Base-by-base conservation (phyloP, 2,329 filamentous ascomycete species). In the Cordyceps tenuipes region DNA sequence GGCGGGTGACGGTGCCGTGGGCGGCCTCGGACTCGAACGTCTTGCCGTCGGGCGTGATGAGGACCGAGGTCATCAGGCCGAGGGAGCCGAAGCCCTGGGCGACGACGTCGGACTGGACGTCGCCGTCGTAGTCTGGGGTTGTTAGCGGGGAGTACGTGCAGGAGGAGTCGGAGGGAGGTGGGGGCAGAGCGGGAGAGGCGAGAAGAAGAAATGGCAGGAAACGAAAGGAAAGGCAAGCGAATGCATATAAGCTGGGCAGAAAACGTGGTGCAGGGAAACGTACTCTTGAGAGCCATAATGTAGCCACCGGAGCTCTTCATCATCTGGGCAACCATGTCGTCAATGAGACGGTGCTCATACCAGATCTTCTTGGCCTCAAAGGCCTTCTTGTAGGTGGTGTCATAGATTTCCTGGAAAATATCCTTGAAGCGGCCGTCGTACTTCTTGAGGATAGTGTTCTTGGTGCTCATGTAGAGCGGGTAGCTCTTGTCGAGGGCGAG, bases 261-360 rank as follows among this genome's bases (percentile, higher is more conserved):
- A 29, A 29, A 29, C 5, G n/a, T 49, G 57, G 36, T 41, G 52
- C 34, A 52, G 26, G 57, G 29, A 43, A 58, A 80, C 86, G 76
- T 73, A 96, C 91, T 97, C 88, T 99, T 99, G 75, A 97, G 85
- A 64, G 94, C 94, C 82, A 97, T 97, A 73, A 97, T 85, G 78
- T 94, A 97, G 64, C 94, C 94, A 68, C 94, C 94, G 70, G 88
- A 85, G 78, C 89, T 94, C 89, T 99, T 99, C 82, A 99, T 89
- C 94, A 99, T 99, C 83, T 99, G 94, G 54, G 94, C 94, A 65
- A 99, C 94, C 94, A 99, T 97, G 79, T 99, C 94, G 78, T 99
- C 94, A 72, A 99, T 97, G 67, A 99, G 82, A 71, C 94, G 89
- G 80, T 99, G 94, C 86, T 99, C 94, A 74, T 99, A 97, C 94